Percentiles rank a stretch among this genome's conserved stretches.
Evolutionary conservation across 2,329 filamentous ascomycete genomes (phyloP).

Genomic region (Neonectria neomacrospora): DNA sequence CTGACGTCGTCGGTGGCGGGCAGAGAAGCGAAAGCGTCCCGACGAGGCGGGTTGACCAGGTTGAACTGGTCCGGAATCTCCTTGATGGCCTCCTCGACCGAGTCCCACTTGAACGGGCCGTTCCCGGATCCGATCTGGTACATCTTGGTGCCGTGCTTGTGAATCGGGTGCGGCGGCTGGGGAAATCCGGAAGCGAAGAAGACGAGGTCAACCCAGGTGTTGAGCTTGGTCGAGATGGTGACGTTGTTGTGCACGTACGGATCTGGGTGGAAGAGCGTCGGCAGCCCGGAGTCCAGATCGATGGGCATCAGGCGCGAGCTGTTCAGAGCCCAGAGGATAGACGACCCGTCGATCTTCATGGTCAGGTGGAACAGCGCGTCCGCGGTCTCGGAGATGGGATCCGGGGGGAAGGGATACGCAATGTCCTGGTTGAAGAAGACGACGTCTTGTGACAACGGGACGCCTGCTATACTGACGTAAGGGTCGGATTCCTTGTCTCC

Average conservation of each 20-base stretch:
- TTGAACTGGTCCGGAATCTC: constrained; percentile 65
- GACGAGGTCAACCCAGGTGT: constrained; percentile 67
- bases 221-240: constrained; percentile 58
- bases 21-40: constrained; percentile 55
- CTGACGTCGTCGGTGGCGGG: constrained; percentile 34
- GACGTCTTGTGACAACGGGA: constrained; percentile 53
- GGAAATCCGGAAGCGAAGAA: constrained; percentile 56
- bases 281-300: constrained; percentile 50
- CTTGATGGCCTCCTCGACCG: constrained; percentile 62
- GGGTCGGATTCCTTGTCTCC: constrained; percentile 46
- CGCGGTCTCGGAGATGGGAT: constrained; percentile 53
- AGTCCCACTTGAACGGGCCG: constrained; percentile 62
- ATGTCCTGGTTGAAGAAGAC: constrained; percentile 56
- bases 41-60: constrained; percentile 62
- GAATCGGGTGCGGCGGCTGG: constrained; percentile 67
- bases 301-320: constrained; percentile 54
- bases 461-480: constrained; percentile 63
- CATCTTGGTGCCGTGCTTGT: constrained; percentile 73
- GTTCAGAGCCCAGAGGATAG: constrained; percentile 66
- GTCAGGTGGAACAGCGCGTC: constrained; percentile 59
- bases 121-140: constrained; percentile 64
- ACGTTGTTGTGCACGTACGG: constrained; percentile 53
- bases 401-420: constrained; percentile 60
- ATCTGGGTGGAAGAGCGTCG: constrained; percentile 59
- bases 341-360: constrained; percentile 54